These are phyloP conservation scores for Fusarium solani-melongenae DNA, from an alignment of 2,329 filamentous ascomycete genomes.

Conservation along the genomic window DNA sequence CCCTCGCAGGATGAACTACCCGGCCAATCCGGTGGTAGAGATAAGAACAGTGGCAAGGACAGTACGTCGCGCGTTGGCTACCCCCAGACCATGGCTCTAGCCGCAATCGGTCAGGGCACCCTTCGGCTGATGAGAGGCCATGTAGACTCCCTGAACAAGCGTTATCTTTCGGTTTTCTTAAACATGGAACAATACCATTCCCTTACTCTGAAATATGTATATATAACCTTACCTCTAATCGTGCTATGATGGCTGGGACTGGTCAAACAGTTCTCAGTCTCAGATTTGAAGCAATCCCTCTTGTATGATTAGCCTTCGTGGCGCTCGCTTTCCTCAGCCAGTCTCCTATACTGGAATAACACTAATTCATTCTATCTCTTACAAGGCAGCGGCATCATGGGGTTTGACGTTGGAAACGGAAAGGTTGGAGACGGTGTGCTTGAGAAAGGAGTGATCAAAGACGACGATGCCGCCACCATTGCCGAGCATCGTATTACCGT, in stretches of 20 bases:
- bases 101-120: slow-evolving; percentile 9
- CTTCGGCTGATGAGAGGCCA: not conserved
- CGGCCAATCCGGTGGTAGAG: not conserved
- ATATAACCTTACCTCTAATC: not conserved
- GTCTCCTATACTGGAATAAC: not conserved
- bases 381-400: not conserved
- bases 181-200: not conserved
- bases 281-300: not conserved
- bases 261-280: not conserved
- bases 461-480: slow-evolving; percentile 19
- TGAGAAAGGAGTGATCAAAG: slow-evolving; percentile 10
- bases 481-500: slow-evolving; percentile 14
- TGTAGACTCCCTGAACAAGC: not conserved
- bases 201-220: not conserved
- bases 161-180: not conserved
- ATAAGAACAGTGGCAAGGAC: not conserved
- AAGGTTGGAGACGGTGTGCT: slow-evolving; percentile 14
- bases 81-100: slow-evolving; percentile 12
- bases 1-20: not conserved
- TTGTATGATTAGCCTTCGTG: not conserved
- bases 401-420: not conserved
- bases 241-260: not conserved
- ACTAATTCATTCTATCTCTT: not conserved
- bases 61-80: not conserved
- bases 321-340: not conserved